A percentile compares a stretch with the other conserved stretches of the same genome.
These are phyloP conservation scores for Eustoma russellianum DNA, from an alignment of 257 asterid species.

Conservation along the genomic window DNA sequence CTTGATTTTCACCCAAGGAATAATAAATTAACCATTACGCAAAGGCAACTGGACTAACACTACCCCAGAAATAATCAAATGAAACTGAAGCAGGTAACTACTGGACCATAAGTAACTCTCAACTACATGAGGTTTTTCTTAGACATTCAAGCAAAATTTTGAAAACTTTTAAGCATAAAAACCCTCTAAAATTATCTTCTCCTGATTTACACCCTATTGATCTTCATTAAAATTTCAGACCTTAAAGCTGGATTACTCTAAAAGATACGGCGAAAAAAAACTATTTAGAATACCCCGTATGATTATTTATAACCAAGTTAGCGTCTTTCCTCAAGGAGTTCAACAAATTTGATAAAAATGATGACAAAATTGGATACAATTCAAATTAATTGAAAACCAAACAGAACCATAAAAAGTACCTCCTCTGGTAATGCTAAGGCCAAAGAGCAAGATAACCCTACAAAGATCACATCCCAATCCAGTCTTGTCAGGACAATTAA, in stretches of 20 bases:
- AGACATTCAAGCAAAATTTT: background rate
- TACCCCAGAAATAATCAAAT: background rate
- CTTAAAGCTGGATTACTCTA: background rate
- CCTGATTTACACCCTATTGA: background rate
- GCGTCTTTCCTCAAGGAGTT: background rate
- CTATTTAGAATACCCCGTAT: background rate
- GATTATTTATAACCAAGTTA: background rate
- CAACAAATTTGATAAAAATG: background rate
- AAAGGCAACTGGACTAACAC: conserved; percentile 10
- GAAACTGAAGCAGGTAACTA: background rate
- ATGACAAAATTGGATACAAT: background rate
- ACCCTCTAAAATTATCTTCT: background rate
- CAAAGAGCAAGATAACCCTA: conserved; percentile 48
- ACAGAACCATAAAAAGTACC: conserved; percentile 22
- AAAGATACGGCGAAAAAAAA: too few relatives aligned
- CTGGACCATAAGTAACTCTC: background rate
- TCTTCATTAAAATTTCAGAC: background rate
- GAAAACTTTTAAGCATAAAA: background rate
- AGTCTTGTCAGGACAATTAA: conserved; percentile 72
- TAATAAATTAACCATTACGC: conserved; percentile 8
- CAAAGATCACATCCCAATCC: conserved; percentile 83
- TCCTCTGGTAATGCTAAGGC: conserved; percentile 63
- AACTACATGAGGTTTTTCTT: background rate
- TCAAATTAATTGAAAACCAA: background rate
- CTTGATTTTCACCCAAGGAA: background rate